These are phyloP conservation scores for Chenopodium berlandieri DNA, from an alignment of 148 eudicot genomes.

Conservation along the genomic window DNA sequence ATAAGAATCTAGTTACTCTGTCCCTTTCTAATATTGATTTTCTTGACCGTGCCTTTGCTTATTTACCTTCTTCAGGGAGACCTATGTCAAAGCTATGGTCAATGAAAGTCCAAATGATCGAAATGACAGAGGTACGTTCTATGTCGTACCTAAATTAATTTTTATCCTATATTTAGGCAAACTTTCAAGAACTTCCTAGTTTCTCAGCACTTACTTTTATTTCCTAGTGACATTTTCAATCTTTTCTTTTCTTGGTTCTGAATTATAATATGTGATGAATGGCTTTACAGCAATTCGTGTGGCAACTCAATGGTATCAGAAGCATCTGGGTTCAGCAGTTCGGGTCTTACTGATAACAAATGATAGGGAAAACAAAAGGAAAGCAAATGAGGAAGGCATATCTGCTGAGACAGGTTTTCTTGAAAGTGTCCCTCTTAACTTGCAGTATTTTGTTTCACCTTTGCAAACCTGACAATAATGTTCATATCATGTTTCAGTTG, in stretches of 20 bases:
- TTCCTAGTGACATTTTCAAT: neutral
- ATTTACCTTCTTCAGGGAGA: constrained; percentile 56
- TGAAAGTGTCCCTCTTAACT: neutral
- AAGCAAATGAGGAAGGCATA: constrained; percentile 83
- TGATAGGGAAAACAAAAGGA: constrained; percentile 86
- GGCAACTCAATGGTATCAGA: constrained; percentile 94
- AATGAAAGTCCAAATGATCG: constrained; percentile 97
- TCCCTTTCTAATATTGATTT: neutral
- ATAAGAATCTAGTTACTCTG: neutral
- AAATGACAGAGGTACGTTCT: constrained; percentile 85
- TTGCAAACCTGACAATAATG: constrained; percentile 2
- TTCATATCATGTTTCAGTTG: constrained; percentile 50
- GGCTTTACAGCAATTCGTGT: constrained; percentile 80
- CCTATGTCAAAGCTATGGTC: constrained; percentile 82
- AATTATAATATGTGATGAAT: constrained; percentile 22
- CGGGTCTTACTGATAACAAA: constrained; percentile 77
- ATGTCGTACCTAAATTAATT: neutral
- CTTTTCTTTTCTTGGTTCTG: neutral
- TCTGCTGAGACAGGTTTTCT: constrained; percentile 79
- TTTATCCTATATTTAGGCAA: neutral
- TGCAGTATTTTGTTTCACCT: neutral
- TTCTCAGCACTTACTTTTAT: no score
- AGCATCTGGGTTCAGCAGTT: constrained; percentile 64
- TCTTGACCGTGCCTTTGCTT: constrained; percentile 12
- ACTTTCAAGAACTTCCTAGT: no score